Base-by-base conservation (phyloP, 257 asterid species). In the Solanum virginianum region DNA sequence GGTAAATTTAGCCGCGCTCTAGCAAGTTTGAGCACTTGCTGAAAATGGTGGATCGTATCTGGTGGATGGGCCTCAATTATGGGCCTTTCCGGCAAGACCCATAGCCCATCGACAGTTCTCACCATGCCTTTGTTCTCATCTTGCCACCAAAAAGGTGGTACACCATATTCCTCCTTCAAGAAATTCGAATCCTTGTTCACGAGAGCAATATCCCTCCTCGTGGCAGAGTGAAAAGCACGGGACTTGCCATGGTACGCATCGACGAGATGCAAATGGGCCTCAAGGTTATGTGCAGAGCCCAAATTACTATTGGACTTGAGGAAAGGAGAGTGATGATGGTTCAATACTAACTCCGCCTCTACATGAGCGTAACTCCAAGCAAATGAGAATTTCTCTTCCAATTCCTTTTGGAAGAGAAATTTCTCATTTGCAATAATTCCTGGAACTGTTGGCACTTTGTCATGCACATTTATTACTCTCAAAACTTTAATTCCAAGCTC, bases 281-380 rank as follows among this genome's bases (percentile, higher is more conserved):
- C 97, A 0, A 93, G 94, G 45, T 94, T 93, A 43, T 94, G 94
- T 1, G 95, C 89, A 26, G 88, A 87, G 22, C 93, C 59, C 0
- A 92, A 39, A 51, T 95, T 97, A 5, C 11, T 32, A 0, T 85
- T 89, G 17, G 86, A 80, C 32, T 89, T 92, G 5, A 94, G 87
- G 68, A 68, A 93, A 2, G 97, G 97, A 4, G 98, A 94, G 7
- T 17, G 89, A 2, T 87, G 60, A 16, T 93, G 96, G 36, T 94
- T 93, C 53, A 94, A 83, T 0, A 89, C 86, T 8, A 94, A n/a
- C 65, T 94, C 97, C 14, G 85, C 90, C 1, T 97, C 98, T 0
- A 94, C 98, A 74, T 94, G 98, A 10, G 97, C 95, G 49, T 94
- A 94, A 82, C 97, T 92, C 98, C 97, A 94, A 0, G 97, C 97